Conservation (phyloP, 306 rosid species). For the Neltuma alba region DNA sequence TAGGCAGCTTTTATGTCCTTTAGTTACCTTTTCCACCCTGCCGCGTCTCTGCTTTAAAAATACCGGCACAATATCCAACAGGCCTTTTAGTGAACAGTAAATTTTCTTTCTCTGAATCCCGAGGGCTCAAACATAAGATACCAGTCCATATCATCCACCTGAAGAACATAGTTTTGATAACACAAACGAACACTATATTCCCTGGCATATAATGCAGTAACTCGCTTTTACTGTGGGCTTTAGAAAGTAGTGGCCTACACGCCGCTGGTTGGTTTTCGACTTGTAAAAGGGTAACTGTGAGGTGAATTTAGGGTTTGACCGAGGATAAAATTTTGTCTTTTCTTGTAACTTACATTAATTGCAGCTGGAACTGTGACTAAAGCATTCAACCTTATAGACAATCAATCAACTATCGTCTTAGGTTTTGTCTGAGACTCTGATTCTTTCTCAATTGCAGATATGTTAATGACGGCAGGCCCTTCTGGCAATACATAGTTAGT, state of each 20-base stretch:
- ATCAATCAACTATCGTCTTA: background rate
- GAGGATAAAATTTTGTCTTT: conserved; percentile 6
- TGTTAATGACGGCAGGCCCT: conserved; percentile 92
- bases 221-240: background rate
- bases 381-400: background rate
- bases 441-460: conserved; percentile 62
- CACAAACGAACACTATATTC: background rate
- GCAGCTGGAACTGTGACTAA: background rate
- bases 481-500: conserved; percentile 96
- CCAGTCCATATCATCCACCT: background rate
- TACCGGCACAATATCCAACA: background rate
- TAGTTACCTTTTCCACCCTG: conserved; percentile 7
- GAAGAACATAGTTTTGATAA: background rate
- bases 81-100: conserved; percentile 4
- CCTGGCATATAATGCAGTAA: background rate
- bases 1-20: conserved; percentile 9
- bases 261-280: background rate
- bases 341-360: conserved; percentile 3
- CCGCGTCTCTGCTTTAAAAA: conserved; percentile 13
- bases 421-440: conserved; percentile 13
- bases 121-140: background rate
- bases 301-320: conserved; percentile 2
- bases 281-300: background rate
- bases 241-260: background rate
- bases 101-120: background rate